These are phyloP conservation scores for Leccinum disarticulatum DNA, from an alignment of 768 basidiomycete genomes.

Conservation along the genomic window DNA sequence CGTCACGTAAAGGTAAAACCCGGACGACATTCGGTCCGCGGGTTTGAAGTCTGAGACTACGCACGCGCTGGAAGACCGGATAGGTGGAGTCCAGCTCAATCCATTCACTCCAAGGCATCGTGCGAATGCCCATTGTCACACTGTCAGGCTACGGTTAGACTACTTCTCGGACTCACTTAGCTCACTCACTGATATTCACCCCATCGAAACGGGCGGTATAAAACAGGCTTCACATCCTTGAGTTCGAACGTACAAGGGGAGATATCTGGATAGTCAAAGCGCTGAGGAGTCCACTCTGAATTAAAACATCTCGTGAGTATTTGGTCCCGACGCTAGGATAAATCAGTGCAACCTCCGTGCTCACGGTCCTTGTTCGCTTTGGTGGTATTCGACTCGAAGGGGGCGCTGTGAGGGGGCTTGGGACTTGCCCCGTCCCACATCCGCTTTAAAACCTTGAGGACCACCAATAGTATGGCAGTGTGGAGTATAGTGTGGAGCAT, in stretches of 20 bases:
- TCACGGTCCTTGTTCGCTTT: slow-evolving; percentile 24
- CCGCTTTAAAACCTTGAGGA: slow-evolving; percentile 16
- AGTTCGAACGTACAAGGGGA: slow-evolving; percentile 40
- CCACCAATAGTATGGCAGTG: slow-evolving; percentile 8
- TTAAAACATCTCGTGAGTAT: not conserved
- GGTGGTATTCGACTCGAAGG: slow-evolving; percentile 1
- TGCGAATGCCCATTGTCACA: slow-evolving; percentile 67
- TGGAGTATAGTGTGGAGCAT: slow-evolving; percentile 22
- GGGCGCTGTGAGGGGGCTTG: not conserved
- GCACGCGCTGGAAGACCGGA: slow-evolving; percentile 52
- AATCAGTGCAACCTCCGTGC: slow-evolving; percentile 20
- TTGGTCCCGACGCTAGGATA: not conserved
- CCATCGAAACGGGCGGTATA: slow-evolving; percentile 64
- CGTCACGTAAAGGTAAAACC: slow-evolving; percentile 44
- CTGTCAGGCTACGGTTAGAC: slow-evolving; percentile 32
- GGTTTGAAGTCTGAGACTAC: slow-evolving; percentile 51
- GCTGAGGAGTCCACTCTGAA: slow-evolving; percentile 53
- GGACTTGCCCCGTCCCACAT: slow-evolving; percentile 2
- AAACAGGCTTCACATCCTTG: slow-evolving; percentile 50
- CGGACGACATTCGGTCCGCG: slow-evolving; percentile 48
- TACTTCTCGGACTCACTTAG: not conserved
- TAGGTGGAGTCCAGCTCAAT: slow-evolving; percentile 68
- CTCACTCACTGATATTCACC: slow-evolving; percentile 59
- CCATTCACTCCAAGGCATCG: slow-evolving; percentile 72
- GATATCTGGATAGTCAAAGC: slow-evolving; percentile 53